Percentiles rank a stretch among this genome's conserved stretches.
These are phyloP conservation scores for Flueggea neowawraea DNA, from an alignment of 441 rosid genomes.

Conservation along the genomic window DNA sequence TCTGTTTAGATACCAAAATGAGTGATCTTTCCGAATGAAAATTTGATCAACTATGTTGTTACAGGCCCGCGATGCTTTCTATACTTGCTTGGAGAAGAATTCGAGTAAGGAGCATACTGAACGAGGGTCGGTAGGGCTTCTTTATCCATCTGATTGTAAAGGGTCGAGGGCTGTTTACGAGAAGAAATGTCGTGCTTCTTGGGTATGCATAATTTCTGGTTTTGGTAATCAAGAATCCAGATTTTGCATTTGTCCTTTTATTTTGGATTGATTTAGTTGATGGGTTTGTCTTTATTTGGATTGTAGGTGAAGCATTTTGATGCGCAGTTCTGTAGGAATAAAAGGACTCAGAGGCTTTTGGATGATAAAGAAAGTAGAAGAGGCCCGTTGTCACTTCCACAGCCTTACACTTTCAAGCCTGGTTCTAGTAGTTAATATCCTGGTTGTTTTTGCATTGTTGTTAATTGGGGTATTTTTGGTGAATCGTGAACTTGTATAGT, in stretches of 20 bases:
- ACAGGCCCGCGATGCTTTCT: constrained; percentile 74
- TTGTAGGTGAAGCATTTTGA: constrained; percentile 77
- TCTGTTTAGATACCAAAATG: too few relatives aligned
- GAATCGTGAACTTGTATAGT: too few relatives aligned
- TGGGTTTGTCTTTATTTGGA: background rate
- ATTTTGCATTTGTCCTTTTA: background rate
- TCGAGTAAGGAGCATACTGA: constrained; percentile 67
- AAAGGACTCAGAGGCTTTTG: constrained; percentile 55
- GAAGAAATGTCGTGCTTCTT: constrained; percentile 60
- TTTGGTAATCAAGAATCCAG: too few relatives aligned
- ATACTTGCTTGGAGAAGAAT: constrained; percentile 61
- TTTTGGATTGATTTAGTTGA: background rate
- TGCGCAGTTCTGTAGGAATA: constrained; percentile 53
- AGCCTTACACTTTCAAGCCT: constrained; percentile 73
- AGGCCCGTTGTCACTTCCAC: constrained; percentile 77
- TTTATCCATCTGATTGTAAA: constrained; percentile 71
- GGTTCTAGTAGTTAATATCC: constrained; percentile 11
- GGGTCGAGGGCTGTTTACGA: constrained; percentile 43
- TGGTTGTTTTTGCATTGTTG: background rate
- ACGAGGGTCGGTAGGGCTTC: constrained; percentile 66
- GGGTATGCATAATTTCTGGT: constrained; percentile 35
- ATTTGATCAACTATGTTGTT: background rate
- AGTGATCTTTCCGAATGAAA: background rate
- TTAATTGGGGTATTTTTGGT: too few relatives aligned
- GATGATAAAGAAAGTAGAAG: constrained; percentile 64